phyloP scores from a whole-genome alignment of 164 flowering plant species.

The Piper betle region DNA sequence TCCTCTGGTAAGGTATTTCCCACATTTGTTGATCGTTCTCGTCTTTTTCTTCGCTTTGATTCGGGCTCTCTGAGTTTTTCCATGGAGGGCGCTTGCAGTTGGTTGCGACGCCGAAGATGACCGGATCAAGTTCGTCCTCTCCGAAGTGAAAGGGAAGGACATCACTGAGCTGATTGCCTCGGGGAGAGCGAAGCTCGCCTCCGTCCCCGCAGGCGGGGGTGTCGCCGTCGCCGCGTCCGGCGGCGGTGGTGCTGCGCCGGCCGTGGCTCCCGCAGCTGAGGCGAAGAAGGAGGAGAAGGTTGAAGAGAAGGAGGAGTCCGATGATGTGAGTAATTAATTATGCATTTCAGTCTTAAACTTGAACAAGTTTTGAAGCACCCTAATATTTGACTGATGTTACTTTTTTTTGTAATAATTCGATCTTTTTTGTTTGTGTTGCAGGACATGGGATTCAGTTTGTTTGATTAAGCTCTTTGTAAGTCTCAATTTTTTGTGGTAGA shows the following conservation, averaged over 20 bases:
- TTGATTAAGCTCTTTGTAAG: conserved; percentile 18
- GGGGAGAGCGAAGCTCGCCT: conserved; percentile 32
- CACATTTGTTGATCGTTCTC: not conserved
- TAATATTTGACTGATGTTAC: not conserved
- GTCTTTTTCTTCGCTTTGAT: not conserved
- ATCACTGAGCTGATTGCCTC: conserved; percentile 30
- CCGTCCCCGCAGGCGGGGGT: conserved; percentile 31
- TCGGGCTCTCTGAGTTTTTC: no score
- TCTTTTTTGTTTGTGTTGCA: conserved; percentile 10
- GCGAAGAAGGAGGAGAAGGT: conserved; percentile 36
- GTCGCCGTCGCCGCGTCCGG: conserved; percentile 16
- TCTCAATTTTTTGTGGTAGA: no score
- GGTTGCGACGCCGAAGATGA: conserved; percentile 32
- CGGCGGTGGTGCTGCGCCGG: conserved; percentile 19
- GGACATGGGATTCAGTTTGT: conserved; percentile 50
- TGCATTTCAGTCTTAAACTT: not conserved
- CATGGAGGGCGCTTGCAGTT: conserved; percentile 11
- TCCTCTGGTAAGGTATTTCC: conserved; percentile 31
- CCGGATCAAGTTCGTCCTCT: conserved; percentile 17
- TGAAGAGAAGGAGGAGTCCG: conserved; percentile 38
- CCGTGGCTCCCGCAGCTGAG: conserved; percentile 26
- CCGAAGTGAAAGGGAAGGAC: conserved; percentile 30
- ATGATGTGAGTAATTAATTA: conserved; percentile 15
- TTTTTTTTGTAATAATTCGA: not conserved
- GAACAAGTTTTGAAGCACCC: not conserved